Evolutionary conservation across 2,329 filamentous ascomycete genomes (phyloP), one percentile per base, ranked within the genome.

Genomic region (Monosporascus sp.): DNA sequence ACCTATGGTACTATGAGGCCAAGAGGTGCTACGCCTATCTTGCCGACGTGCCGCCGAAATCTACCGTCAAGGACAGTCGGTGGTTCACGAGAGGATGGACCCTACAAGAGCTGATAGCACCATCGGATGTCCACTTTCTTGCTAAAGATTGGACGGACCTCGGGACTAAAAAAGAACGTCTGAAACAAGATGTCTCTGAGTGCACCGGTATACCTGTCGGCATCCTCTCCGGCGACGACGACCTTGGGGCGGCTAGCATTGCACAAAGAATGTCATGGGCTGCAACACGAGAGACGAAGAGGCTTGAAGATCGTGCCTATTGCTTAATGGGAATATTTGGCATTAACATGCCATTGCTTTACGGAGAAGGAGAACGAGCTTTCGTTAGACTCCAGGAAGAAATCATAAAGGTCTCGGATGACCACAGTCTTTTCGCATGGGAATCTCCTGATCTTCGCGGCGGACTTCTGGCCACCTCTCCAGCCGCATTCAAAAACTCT

Each of bases 241-340:
- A 27, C 54, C 52, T 0, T 41, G 50, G 2, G 61, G 53, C 26
- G 7, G 7, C 26, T 27, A 27, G 26, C 26, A 27, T 27, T 7
- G 26, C 26, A 27, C 26, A 27, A 27, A 27, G 26, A 8, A 27
- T 27, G 26, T 27, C 26, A 27, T 27, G 26, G 26, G 26, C 26
- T 27, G 0, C 68, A 11, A 55, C 53, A 14, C 65, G 66, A 20
- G 52, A 61, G 4, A 74, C 73, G 0, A 65, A 61, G 0, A 52
- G 68, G 2, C 5, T 52, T 0, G 74, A 78, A 46, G 76, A 78
- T 41, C 65, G 65, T n/a, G 73, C 73, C 0, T 78, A 78, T 43
- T 75, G 67, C 9, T 60, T 78, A 0, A 54, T 78, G 5, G 75
- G 75, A 0, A 65, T 78, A 0, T 78, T 78, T 27, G 63, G 64